Conservation (phyloP, 768 basidiomycete species). For the Tricholoma terreum region DNA sequence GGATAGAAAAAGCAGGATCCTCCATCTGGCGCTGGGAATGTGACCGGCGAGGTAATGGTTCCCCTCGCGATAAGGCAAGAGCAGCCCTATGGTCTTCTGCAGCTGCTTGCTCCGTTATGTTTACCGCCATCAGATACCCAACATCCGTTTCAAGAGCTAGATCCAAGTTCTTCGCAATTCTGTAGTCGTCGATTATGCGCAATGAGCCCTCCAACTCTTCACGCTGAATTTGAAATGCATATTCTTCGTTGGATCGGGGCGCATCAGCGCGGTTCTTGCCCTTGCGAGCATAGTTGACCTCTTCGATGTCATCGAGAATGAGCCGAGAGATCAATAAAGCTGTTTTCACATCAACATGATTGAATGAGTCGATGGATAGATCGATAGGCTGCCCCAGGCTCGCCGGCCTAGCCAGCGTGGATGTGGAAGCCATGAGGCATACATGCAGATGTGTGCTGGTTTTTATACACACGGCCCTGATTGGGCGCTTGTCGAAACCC, state of each 20-base stretch:
- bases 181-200: slow-evolving; percentile 8
- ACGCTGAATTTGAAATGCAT: slow-evolving; percentile 13
- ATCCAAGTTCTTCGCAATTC: slow-evolving; percentile 15
- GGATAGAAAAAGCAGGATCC: slow-evolving; percentile 6
- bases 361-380: background rate
- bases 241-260: slow-evolving; percentile 17
- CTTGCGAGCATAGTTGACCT: slow-evolving; percentile 15
- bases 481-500: no score
- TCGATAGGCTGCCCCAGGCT: background rate
- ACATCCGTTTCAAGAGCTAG: slow-evolving; percentile 13
- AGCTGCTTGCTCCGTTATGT: slow-evolving; percentile 15
- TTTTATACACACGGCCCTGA: no score
- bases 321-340: slow-evolving; percentile 9
- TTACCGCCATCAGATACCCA: slow-evolving; percentile 6
- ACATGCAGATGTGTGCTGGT: no score
- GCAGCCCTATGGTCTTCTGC: slow-evolving; percentile 17
- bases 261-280: slow-evolving; percentile 18
- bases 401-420: background rate
- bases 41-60: slow-evolving; percentile 9
- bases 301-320: slow-evolving; percentile 8
- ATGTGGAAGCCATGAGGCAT: background rate
- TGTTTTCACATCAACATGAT: slow-evolving; percentile 9
- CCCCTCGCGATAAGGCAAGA: slow-evolving; percentile 8
- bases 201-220: slow-evolving; percentile 8
- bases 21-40: slow-evolving; percentile 15